Evolutionary conservation across 768 basidiomycete genomes (phyloP).

Genomic region (Pisolithus tinctorius): DNA sequence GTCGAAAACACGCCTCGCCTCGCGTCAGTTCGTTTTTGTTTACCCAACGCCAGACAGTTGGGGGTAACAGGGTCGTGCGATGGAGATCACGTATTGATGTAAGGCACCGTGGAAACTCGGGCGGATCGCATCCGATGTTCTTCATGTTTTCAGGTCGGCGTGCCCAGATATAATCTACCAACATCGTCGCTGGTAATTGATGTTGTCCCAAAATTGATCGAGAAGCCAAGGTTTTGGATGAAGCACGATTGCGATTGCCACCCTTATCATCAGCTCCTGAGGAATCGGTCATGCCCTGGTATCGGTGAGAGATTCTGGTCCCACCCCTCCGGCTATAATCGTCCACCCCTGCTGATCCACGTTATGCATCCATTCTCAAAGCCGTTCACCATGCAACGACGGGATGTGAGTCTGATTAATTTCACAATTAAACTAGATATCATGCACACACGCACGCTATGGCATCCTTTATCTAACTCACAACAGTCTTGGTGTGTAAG

Average conservation of each 20-base stretch:
- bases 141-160: slow-evolving; percentile 45
- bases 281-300: slow-evolving; percentile 54
- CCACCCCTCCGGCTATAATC: slow-evolving; percentile 41
- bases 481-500: slow-evolving; percentile 41
- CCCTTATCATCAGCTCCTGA: slow-evolving; percentile 64
- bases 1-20: too few species aligned
- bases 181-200: slow-evolving; percentile 53
- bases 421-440: not conserved
- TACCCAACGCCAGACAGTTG: too few species aligned
- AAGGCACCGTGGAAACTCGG: slow-evolving; percentile 65
- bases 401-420: not conserved
- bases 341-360: slow-evolving; percentile 69
- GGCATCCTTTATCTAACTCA: slow-evolving; percentile 32
- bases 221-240: slow-evolving; percentile 66
- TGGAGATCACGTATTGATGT: slow-evolving; percentile 61
- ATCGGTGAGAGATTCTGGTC: slow-evolving; percentile 41
- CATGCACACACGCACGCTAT: slow-evolving; percentile 17
- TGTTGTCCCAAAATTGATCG: slow-evolving; percentile 57
- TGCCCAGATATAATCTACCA: slow-evolving; percentile 78
- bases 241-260: slow-evolving; percentile 23
- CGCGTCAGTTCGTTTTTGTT: too few species aligned
- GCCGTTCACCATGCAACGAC: slow-evolving; percentile 14
- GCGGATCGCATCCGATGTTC: slow-evolving; percentile 66
- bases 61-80: not conserved
- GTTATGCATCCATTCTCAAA: slow-evolving; percentile 55